Base-by-base conservation (phyloP, 352 stramenopile species). In the Phytophthora aleatoria region DNA sequence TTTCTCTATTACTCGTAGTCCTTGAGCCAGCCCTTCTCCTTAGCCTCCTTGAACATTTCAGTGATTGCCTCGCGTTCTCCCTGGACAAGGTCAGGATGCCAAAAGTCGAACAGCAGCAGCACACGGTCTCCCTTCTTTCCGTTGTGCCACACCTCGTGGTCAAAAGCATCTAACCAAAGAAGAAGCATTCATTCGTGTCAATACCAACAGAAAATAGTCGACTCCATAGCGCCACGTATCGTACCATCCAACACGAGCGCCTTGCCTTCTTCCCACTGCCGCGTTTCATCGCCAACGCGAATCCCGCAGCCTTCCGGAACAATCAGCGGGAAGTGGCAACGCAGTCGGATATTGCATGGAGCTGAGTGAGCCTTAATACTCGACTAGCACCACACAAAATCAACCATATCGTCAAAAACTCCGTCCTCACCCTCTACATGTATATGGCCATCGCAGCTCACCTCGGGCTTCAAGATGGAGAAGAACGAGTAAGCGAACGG, bases 401-500 rank as follows among this genome's bases (percentile, higher is more conserved):
- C 10, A 41, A 6, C 12, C 10, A 38, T 38, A 13, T 38, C 33
- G 33, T 38, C 33, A 12, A 10, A 3, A 13, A 38, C 28, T 20
- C 20, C 20, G 20, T 20, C 20, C 20, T 20, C 20, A 20, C 20
- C 20, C 20, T 20, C 20, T 20, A 20, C 20, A 20, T 20, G 20
- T 20, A 20, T 20, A 33, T 7, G 33, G 2, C 12, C 7, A 13
- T 38, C 10, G 35, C 9, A 41, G 35, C 35, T 41, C 53, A 91
- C 91, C 53, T 96, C 71, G 0, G 77, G 78, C 67, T 98, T 89
- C 56, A 99, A 81, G 12, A 96, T 97, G 26, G 90, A 98, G 79
- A 98, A 99, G 75, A 99, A 99, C 20, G 85, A 80, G 76, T 98
- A 99, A 12, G 90, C 90, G 77, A 99, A 99, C 8, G 96, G 97